Conservation (phyloP, 805 yeast species). For the Wickerhamomyces rabaulensis region DNA sequence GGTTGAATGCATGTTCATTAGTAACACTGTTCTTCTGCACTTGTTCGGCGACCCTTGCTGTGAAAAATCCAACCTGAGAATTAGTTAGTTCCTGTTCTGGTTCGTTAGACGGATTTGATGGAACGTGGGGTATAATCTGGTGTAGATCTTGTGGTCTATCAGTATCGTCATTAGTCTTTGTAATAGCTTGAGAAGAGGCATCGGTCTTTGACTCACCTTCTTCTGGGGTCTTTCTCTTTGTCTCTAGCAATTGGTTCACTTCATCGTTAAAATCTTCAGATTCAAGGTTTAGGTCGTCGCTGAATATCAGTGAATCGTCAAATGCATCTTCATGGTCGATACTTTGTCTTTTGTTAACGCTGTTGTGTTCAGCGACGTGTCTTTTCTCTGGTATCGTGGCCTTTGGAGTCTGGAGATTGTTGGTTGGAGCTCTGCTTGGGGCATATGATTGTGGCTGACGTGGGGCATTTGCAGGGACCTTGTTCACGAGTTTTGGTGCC, state of each 20-base stretch:
- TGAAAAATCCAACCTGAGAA: slow-evolving; percentile 43
- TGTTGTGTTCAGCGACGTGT: neutral
- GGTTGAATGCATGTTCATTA: slow-evolving; percentile 41
- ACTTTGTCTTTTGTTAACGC: slow-evolving; percentile 1
- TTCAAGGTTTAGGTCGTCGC: slow-evolving; percentile 41
- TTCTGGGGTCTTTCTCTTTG: slow-evolving; percentile 14
- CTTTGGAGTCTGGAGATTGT: slow-evolving; percentile 2
- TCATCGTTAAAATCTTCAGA: slow-evolving; percentile 29
- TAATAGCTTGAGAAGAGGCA: neutral
- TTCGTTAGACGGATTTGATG: neutral
- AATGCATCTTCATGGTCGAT: slow-evolving; percentile 29
- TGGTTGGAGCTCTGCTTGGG: slow-evolving; percentile 3
- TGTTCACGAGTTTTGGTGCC: neutral
- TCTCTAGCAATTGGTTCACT: slow-evolving; percentile 17
- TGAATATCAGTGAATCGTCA: slow-evolving; percentile 51
- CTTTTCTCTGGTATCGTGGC: slow-evolving; percentile 17
- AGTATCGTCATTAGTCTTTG: slow-evolving; percentile 10
- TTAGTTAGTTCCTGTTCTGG: slow-evolving; percentile 2
- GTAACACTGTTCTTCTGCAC: slow-evolving; percentile 39
- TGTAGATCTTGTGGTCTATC: slow-evolving; percentile 3
- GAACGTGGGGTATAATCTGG: neutral
- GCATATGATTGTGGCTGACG: slow-evolving; percentile 5
- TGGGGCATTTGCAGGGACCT: neutral
- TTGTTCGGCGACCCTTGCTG: slow-evolving; percentile 59
- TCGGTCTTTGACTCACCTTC: slow-evolving; percentile 7